Conservation (phyloP, 768 basidiomycete species). For the Hysterangium stoloniferum region DNA sequence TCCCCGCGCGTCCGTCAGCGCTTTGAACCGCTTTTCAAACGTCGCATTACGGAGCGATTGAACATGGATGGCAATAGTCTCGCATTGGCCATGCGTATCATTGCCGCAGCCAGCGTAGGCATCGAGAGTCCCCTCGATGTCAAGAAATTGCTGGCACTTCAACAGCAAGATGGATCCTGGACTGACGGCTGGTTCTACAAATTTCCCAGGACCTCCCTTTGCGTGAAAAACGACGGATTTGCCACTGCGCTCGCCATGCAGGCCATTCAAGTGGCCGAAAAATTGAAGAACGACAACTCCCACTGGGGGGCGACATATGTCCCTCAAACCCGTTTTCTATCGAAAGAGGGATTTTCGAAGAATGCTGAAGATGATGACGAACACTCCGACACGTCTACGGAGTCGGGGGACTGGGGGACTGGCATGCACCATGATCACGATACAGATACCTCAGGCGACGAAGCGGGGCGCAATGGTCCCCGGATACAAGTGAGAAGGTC, state of each 20-base stretch:
- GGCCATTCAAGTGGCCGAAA: conserved; percentile 30
- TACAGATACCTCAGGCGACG: no score
- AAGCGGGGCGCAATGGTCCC: no score
- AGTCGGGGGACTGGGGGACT: no score
- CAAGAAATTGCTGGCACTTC: conserved; percentile 35
- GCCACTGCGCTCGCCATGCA: conserved; percentile 47
- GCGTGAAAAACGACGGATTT: conserved; percentile 47
- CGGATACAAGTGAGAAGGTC: no score
- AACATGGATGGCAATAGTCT: conserved; percentile 43
- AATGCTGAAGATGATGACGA: no score
- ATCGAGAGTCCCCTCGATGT: conserved; percentile 39
- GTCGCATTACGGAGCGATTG: conserved; percentile 41
- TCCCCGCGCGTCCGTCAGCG: conserved; percentile 25
- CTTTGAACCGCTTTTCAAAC: conserved; percentile 34
- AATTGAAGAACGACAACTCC: neutral
- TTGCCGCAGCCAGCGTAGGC: conserved; percentile 36
- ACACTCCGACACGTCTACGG: no score
- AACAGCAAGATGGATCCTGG: conserved; percentile 51
- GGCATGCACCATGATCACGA: no score
- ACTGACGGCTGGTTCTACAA: conserved; percentile 49
- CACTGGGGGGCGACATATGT: no score
- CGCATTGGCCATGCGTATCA: conserved; percentile 50
- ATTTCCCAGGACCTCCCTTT: conserved; percentile 39
- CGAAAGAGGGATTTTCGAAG: no score
- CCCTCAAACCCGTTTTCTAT: no score